Evolutionary conservation across 2,329 filamentous ascomycete genomes (phyloP).

Genomic region (Claviceps arundinis): DNA sequence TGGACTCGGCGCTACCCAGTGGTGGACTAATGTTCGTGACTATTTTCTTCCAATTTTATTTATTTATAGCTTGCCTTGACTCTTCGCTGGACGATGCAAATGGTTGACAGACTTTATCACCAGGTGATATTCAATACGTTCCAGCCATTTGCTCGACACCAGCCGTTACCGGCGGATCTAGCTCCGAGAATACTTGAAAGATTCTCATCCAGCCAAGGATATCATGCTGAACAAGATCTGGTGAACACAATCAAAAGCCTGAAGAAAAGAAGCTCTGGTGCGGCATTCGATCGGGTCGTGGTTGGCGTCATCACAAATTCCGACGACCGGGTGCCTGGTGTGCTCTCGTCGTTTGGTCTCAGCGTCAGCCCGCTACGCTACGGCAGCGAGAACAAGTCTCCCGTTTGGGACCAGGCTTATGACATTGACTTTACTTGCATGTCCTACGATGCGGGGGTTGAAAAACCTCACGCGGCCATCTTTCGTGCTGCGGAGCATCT

Average conservation of each 20-base stretch:
- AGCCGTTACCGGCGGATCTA: conserved; percentile 30
- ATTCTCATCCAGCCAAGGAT: conserved; percentile 41
- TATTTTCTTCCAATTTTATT: neutral
- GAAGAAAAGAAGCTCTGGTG: conserved; percentile 10
- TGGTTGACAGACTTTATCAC: neutral
- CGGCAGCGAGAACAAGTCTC: conserved; percentile 5
- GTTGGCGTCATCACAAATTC: conserved; percentile 51
- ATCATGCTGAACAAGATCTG: conserved; percentile 33
- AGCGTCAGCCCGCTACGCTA: conserved; percentile 26
- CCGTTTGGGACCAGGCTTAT: conserved; percentile 5
- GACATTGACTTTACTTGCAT: conserved; percentile 44
- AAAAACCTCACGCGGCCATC: conserved; percentile 44
- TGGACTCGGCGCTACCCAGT: conserved; percentile 36
- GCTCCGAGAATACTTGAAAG: conserved; percentile 34
- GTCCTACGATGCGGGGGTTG: conserved; percentile 48
- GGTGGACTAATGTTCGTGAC: conserved; percentile 44
- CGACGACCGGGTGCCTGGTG: conserved; percentile 41
- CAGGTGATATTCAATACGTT: conserved; percentile 45
- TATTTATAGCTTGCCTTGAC: neutral
- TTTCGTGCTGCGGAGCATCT: conserved; percentile 40
- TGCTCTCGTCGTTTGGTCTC: conserved; percentile 41
- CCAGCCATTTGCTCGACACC: conserved; percentile 20
- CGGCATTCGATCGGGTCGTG: conserved; percentile 24
- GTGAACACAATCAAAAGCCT: conserved; percentile 30
- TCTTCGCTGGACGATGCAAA: neutral